Evolutionary conservation across 106 monocot genomes (phyloP).

Genomic region (Iris macrosiphon): DNA sequence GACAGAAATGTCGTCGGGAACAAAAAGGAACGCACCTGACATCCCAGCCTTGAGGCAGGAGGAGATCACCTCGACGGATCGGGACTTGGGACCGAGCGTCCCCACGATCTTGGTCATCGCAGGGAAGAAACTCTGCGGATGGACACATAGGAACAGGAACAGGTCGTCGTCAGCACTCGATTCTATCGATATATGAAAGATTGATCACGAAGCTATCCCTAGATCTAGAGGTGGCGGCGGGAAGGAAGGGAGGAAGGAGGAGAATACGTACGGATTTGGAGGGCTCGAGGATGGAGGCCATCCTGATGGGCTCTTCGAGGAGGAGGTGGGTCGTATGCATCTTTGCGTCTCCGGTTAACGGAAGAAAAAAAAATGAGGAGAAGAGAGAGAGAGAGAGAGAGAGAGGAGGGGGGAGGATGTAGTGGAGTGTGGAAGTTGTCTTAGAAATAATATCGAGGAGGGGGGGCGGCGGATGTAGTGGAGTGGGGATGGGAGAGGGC

Average conservation of each 20-base stretch:
- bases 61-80: too few relatives aligned
- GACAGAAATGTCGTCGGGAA: too few relatives aligned
- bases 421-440: too few relatives aligned
- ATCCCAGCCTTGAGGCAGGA: conserved; percentile 86
- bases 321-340: conserved; percentile 80
- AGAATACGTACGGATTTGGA: conserved; percentile 90
- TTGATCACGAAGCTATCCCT: not conserved
- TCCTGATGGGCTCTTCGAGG: conserved; percentile 92
- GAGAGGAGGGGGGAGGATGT: too few relatives aligned
- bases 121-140: conserved; percentile 76
- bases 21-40: conserved; percentile 61
- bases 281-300: too few relatives aligned
- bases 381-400: too few relatives aligned
- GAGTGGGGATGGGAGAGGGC: too few relatives aligned
- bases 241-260: conserved; percentile 30
- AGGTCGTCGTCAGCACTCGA: not conserved
- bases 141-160: not conserved
- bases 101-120: conserved; percentile 97
- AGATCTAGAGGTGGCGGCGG: not conserved
- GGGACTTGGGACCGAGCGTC: conserved; percentile 82
- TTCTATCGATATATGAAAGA: too few relatives aligned
- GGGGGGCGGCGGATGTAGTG: too few relatives aligned
- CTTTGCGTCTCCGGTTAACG: too few relatives aligned
- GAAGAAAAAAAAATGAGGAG: too few relatives aligned
- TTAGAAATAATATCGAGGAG: too few relatives aligned